phyloP scores from a whole-genome alignment of 495 filamentous ascomycete genomes.

The Corynascus novoguineensis region DNA sequence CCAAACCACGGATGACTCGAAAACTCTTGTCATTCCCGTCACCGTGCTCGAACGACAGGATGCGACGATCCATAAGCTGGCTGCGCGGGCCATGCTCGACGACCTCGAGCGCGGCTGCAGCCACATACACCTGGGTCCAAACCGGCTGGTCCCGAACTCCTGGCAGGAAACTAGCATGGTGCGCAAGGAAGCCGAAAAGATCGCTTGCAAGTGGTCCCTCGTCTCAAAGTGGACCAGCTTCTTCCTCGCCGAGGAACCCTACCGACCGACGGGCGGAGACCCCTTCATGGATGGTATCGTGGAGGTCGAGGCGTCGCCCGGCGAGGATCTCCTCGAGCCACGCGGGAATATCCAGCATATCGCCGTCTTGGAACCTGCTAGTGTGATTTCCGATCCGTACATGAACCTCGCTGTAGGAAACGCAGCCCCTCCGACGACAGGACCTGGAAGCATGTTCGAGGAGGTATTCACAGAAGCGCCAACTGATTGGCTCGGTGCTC shows the following conservation, averaged over 20 bases:
- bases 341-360: background rate
- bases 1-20: background rate
- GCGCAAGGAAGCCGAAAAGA: constrained; percentile 8
- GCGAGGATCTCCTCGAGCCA: constrained; percentile 2
- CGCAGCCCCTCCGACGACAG: no score
- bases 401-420: no score
- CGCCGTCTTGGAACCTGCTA: background rate
- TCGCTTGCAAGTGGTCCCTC: constrained; percentile 18
- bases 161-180: constrained; percentile 4
- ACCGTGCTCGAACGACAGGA: constrained; percentile 4
- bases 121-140: constrained; percentile 7
- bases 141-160: background rate
- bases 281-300: background rate
- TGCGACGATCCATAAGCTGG: constrained; percentile 14
- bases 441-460: no score
- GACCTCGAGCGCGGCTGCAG: constrained; percentile 17
- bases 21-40: background rate
- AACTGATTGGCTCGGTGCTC: no score
- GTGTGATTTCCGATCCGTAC: no score
- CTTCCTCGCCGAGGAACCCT: constrained; percentile 13
- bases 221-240: constrained; percentile 23
- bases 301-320: background rate
- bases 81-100: constrained; percentile 15
- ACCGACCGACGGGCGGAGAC: background rate
- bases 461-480: no score